Evolutionary conservation across 208 protist species (phyloP).

Genomic region (Wallacemonas sp.): DNA sequence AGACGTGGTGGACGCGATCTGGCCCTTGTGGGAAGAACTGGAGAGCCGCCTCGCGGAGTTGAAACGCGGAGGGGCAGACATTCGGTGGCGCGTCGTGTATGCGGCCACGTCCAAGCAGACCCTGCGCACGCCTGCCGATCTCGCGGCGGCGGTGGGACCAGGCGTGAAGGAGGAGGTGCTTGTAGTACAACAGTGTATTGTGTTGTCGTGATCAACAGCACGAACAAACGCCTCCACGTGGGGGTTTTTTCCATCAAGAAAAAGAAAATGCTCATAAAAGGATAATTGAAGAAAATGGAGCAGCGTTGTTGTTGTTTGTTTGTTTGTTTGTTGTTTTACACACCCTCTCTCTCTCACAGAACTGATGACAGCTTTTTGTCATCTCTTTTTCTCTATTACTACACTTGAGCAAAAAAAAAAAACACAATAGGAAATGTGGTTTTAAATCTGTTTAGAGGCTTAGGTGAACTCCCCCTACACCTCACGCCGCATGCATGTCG

Average conservation of each 20-base stretch:
- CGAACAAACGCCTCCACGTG: no score
- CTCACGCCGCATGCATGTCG: no score
- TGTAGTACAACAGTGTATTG: slow-evolving; percentile 74
- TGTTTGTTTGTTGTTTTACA: no score
- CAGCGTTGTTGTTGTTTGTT: no score
- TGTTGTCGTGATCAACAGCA: slow-evolving; percentile 23
- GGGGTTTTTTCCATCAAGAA: no score
- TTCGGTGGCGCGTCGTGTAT: slow-evolving; percentile 71
- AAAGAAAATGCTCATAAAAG: no score
- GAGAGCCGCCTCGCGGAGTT: slow-evolving; percentile 17
- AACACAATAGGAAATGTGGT: no score
- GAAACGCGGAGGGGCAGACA: slow-evolving; percentile 16
- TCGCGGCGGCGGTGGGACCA: slow-evolving; percentile 45
- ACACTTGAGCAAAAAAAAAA: no score
- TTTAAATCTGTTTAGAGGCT: no score
- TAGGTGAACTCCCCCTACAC: no score
- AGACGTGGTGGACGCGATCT: not conserved
- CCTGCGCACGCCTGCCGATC: slow-evolving; percentile 57
- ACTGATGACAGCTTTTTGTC: slow-evolving; percentile 8
- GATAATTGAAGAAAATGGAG: no score
- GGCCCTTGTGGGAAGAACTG: slow-evolving; percentile 11
- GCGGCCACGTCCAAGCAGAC: slow-evolving; percentile 39
- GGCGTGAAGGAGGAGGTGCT: slow-evolving; percentile 72
- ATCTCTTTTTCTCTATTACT: not conserved
- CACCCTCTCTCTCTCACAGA: slow-evolving; percentile 6